Percentiles rank a stretch among this genome's conserved stretches.
Conservation (phyloP, 208 protist genomes). For the Trypanosoma cruzi region DNA sequence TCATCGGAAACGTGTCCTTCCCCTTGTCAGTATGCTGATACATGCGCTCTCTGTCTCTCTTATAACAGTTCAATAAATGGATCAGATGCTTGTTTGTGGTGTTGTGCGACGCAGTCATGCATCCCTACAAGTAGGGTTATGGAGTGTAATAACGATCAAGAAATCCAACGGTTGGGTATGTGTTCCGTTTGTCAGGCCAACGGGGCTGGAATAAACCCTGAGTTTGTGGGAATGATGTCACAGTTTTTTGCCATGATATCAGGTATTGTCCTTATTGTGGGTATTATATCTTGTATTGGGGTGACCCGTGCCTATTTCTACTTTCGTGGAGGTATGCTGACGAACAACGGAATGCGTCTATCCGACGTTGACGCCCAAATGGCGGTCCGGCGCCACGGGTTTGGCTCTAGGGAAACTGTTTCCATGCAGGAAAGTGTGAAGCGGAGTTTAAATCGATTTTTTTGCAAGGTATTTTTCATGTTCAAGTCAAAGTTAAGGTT, state of each 20-base stretch:
- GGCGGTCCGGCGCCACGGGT: constrained; percentile 50
- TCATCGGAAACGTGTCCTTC: constrained; percentile 32
- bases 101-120: constrained; percentile 49
- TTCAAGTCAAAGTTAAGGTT: constrained; percentile 17
- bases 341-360: constrained; percentile 23
- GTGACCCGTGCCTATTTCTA: constrained; percentile 20
- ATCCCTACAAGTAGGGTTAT: constrained; percentile 21
- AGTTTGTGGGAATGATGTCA: constrained; percentile 20
- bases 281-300: constrained; percentile 28
- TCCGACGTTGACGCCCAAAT: constrained; percentile 31
- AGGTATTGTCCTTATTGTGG: constrained; percentile 31
- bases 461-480: background rate
- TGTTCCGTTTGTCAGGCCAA: constrained; percentile 40
- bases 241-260: constrained; percentile 32
- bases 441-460: background rate
- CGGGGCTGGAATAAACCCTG: constrained; percentile 35
- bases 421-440: background rate
- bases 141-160: constrained; percentile 39
- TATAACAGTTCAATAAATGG: constrained; percentile 8
- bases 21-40: constrained; percentile 44
- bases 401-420: constrained; percentile 26
- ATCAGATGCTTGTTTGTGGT: constrained; percentile 41
- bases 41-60: constrained; percentile 36
- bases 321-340: constrained; percentile 14
- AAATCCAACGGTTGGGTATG: background rate